These are phyloP conservation scores for Aspergillus homomorphus DNA, from an alignment of 495 filamentous ascomycete species.

Conservation along the genomic window DNA sequence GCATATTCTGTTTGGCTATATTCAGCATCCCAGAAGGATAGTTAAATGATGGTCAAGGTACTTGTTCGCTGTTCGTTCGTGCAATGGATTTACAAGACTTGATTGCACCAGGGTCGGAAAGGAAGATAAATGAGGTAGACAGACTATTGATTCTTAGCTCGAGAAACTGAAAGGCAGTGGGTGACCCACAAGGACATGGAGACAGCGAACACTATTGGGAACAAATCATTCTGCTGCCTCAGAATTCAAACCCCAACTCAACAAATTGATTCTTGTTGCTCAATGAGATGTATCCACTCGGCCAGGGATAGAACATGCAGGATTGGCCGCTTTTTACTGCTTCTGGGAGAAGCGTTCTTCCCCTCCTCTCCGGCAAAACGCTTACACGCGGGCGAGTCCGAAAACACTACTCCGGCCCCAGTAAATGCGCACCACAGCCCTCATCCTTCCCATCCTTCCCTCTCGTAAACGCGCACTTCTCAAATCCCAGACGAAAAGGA, in stretches of 20 bases:
- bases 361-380: not conserved
- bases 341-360: conserved; percentile 1
- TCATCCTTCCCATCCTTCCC: not conserved
- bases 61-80: no score
- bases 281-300: not conserved
- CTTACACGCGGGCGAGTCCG: not conserved
- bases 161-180: not conserved
- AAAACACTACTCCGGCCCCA: conserved; percentile 4
- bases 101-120: no score
- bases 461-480: not conserved
- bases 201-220: not conserved
- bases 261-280: not conserved
- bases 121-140: no score
- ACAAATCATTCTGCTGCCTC: not conserved
- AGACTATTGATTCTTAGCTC: not conserved
- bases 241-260: not conserved
- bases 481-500: not conserved
- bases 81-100: no score
- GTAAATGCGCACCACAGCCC: not conserved
- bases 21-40: no score
- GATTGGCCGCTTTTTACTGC: not conserved
- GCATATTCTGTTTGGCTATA: no score
- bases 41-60: no score
- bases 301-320: not conserved
- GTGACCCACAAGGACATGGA: not conserved